Conservation (phyloP, 805 yeast species). For the Peterozyma xylosa region DNA sequence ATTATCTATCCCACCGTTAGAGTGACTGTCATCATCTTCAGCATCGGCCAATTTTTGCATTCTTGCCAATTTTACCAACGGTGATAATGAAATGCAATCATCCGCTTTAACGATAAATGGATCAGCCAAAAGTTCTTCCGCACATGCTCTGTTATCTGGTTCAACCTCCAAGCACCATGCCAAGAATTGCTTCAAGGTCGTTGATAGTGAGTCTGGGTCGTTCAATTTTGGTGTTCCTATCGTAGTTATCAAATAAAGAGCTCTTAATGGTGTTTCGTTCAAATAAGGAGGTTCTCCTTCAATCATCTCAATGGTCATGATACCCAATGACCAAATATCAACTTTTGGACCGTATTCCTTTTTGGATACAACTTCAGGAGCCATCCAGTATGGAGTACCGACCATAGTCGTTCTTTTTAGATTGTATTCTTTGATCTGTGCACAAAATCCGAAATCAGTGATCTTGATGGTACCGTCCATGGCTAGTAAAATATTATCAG, state of each 20-base stretch:
- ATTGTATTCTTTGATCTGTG: conserved; percentile 67
- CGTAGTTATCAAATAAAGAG: conserved; percentile 68
- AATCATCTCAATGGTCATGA: conserved; percentile 83
- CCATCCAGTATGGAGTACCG: conserved; percentile 90
- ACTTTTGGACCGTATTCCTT: conserved; percentile 78
- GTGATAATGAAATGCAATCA: conserved; percentile 54
- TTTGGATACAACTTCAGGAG: conserved; percentile 77
- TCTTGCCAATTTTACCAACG: conserved; percentile 67
- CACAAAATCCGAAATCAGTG: conserved; percentile 78
- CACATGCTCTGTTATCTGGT: conserved; percentile 72
- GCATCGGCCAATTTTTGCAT: conserved; percentile 44
- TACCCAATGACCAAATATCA: conserved; percentile 78
- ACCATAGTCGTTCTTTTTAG: conserved; percentile 80
- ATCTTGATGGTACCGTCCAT: conserved; percentile 84
- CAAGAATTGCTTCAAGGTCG: conserved; percentile 60
- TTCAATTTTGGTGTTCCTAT: conserved; percentile 76
- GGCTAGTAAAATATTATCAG: conserved; percentile 83
- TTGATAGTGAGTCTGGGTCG: conserved; percentile 65
- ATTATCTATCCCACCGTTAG: not conserved
- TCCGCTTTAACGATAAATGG: conserved; percentile 59
- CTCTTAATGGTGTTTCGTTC: conserved; percentile 73
- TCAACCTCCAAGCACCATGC: conserved; percentile 77
- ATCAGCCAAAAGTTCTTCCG: conserved; percentile 63
- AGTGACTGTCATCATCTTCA: conserved; percentile 14
- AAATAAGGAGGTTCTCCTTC: conserved; percentile 82